Evolutionary conservation across 2,329 filamentous ascomycete species (phyloP).

Genomic region (Cryphonectria nitschkei): DNA sequence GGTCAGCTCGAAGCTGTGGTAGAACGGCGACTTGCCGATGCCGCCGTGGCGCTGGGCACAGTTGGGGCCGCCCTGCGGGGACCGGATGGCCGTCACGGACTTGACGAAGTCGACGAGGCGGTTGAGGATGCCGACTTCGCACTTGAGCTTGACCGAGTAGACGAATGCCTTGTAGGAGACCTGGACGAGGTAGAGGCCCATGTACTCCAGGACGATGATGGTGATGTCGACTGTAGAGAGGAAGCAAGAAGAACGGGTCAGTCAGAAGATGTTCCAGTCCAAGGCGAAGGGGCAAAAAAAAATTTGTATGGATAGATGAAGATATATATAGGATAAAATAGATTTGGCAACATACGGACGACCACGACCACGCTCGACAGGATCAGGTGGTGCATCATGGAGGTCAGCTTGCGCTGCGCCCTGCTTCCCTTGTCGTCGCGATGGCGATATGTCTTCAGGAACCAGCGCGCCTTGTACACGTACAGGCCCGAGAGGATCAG

Average conservation of each 20-base stretch:
- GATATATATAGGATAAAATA: background rate
- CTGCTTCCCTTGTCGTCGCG: conserved; percentile 37
- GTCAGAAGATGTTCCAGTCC: background rate
- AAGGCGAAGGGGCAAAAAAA: background rate
- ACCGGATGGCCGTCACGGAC: background rate
- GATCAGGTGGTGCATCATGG: conserved; percentile 53
- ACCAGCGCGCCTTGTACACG: conserved; percentile 55
- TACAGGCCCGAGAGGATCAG: conserved; percentile 57
- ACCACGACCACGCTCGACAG: conserved; percentile 48
- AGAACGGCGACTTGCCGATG: background rate
- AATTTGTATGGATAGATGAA: background rate
- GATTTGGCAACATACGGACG: conserved; percentile 29
- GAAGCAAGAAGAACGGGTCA: background rate
- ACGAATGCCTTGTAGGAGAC: conserved; percentile 40
- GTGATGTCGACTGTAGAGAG: conserved; percentile 36
- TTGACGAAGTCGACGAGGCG: conserved; percentile 39
- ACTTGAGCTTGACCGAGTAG: conserved; percentile 44
- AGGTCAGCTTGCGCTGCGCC: conserved; percentile 36
- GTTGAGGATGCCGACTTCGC: conserved; percentile 43
- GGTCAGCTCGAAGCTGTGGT: conserved; percentile 21
- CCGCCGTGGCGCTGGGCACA: background rate
- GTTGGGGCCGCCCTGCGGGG: conserved; percentile 1
- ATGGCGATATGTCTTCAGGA: conserved; percentile 48
- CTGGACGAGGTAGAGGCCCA: conserved; percentile 40
- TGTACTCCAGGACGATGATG: conserved; percentile 39